Evolutionary conservation across 1,284 basidiomycete species (phyloP).

Genomic region (Rhizoctonia solani): DNA sequence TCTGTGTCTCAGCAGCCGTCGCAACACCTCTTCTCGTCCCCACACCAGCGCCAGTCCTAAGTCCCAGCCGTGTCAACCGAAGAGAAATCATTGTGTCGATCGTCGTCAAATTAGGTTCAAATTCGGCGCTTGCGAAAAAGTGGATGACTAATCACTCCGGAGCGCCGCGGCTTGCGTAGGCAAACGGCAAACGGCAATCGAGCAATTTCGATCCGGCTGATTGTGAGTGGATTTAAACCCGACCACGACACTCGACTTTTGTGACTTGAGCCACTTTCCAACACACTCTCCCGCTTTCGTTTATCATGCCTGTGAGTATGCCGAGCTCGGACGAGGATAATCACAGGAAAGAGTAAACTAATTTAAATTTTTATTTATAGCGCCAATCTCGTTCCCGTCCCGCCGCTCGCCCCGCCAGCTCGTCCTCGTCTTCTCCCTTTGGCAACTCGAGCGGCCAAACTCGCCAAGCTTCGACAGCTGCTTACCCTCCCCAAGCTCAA

Average conservation of each 20-base stretch:
- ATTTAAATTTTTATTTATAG: slow-evolving; percentile 45
- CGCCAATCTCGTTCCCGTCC: slow-evolving; percentile 67
- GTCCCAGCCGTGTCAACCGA: too few relatives aligned
- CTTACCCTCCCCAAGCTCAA: neutral
- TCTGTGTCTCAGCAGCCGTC: neutral
- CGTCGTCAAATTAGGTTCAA: neutral
- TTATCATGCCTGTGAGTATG: slow-evolving; percentile 63
- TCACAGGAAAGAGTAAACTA: neutral
- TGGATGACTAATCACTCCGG: neutral
- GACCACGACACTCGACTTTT: neutral
- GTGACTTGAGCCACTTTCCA: neutral
- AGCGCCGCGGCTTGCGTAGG: neutral
- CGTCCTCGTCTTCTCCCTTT: slow-evolving; percentile 40
- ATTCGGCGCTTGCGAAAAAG: neutral
- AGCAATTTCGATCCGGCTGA: neutral
- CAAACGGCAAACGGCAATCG: neutral
- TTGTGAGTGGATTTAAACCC: neutral
- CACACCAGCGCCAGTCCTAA: too few relatives aligned
- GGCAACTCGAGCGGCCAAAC: slow-evolving; percentile 36
- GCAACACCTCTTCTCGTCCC: neutral
- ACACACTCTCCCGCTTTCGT: neutral
- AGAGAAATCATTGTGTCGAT: neutral
- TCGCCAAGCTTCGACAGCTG: slow-evolving; percentile 30
- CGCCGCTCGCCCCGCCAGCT: slow-evolving; percentile 56
- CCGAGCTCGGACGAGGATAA: neutral